Conservation (phyloP, 2,329 filamentous ascomycete genomes). For the Aspergillus melleus region DNA sequence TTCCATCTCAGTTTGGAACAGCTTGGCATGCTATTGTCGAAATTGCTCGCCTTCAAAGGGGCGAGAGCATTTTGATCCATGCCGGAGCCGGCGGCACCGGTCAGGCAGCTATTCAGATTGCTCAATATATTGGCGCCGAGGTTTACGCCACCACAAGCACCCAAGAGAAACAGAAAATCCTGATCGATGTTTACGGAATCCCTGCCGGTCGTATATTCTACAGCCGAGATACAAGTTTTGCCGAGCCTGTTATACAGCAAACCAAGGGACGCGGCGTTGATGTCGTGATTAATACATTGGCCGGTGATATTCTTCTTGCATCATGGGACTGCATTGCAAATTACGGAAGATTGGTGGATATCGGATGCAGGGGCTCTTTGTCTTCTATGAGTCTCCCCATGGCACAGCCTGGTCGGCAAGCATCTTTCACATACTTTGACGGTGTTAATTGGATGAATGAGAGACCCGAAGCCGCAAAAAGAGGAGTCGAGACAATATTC, state of each 20-base stretch:
- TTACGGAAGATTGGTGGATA: conserved; percentile 27
- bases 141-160: conserved; percentile 27
- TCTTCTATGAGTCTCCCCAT: neutral
- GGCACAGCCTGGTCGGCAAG: neutral
- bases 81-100: conserved; percentile 30
- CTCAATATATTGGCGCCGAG: conserved; percentile 23
- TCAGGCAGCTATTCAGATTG: conserved; percentile 29
- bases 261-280: conserved; percentile 25
- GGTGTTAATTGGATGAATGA: neutral
- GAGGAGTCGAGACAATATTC: neutral
- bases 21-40: conserved; percentile 8
- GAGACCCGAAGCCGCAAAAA: neutral
- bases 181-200: conserved; percentile 23
- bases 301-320: conserved; percentile 26
- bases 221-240: conserved; percentile 27
- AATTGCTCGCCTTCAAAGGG: conserved; percentile 17
- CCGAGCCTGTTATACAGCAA: conserved; percentile 16
- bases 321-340: conserved; percentile 28
- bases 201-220: conserved; percentile 25
- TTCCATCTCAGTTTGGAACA: conserved; percentile 7
- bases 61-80: conserved; percentile 27
- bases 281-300: conserved; percentile 27
- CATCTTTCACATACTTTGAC: neutral
- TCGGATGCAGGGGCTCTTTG: conserved; percentile 7
- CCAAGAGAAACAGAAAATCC: conserved; percentile 24